Conservation (phyloP, 2,329 filamentous ascomycete genomes). For the Trichoderma breve region DNA sequence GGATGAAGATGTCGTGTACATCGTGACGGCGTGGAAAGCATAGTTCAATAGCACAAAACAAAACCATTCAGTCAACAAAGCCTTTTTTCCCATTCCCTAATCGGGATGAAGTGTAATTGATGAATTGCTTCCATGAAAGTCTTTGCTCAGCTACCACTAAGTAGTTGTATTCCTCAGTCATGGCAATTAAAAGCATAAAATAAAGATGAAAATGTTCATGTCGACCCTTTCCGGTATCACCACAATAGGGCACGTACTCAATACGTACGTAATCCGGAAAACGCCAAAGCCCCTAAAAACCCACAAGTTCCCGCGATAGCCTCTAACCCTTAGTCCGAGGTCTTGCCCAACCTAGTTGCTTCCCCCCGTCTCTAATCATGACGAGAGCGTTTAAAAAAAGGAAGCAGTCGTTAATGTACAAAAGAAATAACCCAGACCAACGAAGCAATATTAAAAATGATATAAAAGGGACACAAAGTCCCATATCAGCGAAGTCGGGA, state of each 20-base stretch:
- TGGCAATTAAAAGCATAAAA: slow-evolving; percentile 3
- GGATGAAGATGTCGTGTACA: slow-evolving; percentile 68
- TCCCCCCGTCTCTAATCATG: background rate
- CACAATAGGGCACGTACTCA: background rate
- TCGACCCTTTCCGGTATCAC: slow-evolving; percentile 12
- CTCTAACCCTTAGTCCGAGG: background rate
- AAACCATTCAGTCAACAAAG: background rate
- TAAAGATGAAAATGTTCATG: background rate
- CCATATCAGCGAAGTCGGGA: slow-evolving; percentile 15
- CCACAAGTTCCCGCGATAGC: background rate
- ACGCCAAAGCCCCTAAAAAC: background rate
- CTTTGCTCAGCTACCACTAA: background rate
- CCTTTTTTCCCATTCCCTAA: background rate
- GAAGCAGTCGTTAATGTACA: background rate
- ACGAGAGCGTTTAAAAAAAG: background rate
- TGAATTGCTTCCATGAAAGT: background rate
- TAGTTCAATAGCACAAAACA: slow-evolving; percentile 28
- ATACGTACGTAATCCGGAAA: background rate
- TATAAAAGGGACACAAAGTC: background rate
- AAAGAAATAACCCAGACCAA: background rate
- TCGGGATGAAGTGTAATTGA: background rate
- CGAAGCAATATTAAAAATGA: background rate
- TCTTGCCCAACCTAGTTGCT: background rate
- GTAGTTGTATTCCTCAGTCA: background rate
- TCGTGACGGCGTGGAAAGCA: slow-evolving; percentile 63